Evolutionary conservation across 1,284 basidiomycete species (phyloP).

Genomic region (Trametes hirsuta): DNA sequence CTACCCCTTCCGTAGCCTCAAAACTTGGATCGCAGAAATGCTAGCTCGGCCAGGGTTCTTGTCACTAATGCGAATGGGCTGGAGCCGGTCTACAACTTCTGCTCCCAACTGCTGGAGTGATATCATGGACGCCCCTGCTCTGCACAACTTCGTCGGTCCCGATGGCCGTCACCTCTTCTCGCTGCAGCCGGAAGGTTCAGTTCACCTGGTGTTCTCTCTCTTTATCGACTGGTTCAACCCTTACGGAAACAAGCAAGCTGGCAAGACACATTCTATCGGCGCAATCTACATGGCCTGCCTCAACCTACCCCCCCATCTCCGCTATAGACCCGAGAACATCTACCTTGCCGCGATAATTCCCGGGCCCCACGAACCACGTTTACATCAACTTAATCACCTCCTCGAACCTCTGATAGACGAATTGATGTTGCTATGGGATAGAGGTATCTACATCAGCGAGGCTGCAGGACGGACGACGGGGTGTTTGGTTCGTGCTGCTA

Average conservation of each 20-base stretch:
- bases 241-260: conserved; percentile 30
- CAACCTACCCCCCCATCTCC: conserved; percentile 29
- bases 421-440: conserved; percentile 22
- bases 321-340: conserved; percentile 30
- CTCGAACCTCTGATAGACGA: conserved; percentile 28
- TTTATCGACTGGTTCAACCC: conserved; percentile 37
- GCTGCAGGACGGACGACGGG: conserved; percentile 10
- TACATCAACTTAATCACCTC: conserved; percentile 26
- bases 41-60: not conserved
- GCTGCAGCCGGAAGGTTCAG: not conserved
- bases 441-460: conserved; percentile 13
- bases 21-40: conserved; percentile 2
- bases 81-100: not conserved
- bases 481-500: conserved; percentile 10
- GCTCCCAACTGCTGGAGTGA: not conserved
- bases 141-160: conserved; percentile 6
- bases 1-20: not conserved
- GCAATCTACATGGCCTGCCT: conserved; percentile 22
- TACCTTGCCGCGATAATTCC: conserved; percentile 31
- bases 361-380: conserved; percentile 13
- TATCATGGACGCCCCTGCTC: not conserved
- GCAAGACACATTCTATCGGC: conserved; percentile 27
- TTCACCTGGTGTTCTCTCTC: conserved; percentile 29
- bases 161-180: conserved; percentile 10
- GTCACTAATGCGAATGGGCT: not conserved